Evolutionary conservation across 371 early-diverging fungal species (phyloP).

Genomic region (Nematocida sp.): DNA sequence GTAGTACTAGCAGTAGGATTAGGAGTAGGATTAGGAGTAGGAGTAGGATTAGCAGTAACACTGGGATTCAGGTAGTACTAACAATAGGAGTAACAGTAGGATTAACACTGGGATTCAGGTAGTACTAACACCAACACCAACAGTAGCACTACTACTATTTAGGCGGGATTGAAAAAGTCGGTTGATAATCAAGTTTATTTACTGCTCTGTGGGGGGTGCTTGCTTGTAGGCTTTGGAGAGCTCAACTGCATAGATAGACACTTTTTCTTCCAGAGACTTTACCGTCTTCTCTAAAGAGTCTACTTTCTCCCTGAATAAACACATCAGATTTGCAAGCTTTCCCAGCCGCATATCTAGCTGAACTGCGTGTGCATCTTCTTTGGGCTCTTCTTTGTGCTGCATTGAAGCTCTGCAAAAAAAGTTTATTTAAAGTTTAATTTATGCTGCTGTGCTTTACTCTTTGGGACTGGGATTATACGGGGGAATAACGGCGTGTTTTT

Average conservation of each 20-base stretch:
- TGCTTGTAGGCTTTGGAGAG: conserved; percentile 36
- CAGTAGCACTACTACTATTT: too few relatives aligned
- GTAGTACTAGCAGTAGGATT: background rate
- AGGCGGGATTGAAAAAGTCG: background rate
- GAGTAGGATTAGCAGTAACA: too few relatives aligned
- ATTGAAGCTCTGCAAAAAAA: too few relatives aligned
- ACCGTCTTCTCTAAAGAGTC: conserved; percentile 28
- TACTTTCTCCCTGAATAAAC: conserved; percentile 33
- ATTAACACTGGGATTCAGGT: too few relatives aligned
- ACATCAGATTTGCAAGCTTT: conserved; percentile 27
- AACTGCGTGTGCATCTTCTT: conserved; percentile 8
- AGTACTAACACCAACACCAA: too few relatives aligned
- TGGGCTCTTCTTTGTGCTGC: conserved; percentile 3
- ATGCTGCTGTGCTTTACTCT: background rate
- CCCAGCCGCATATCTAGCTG: conserved; percentile 7
- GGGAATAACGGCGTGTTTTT: background rate
- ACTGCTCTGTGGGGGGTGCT: background rate
- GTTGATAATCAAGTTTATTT: background rate
- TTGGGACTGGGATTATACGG: background rate
- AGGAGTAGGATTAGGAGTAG: too few relatives aligned
- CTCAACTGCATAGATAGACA: background rate
- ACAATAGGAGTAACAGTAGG: too few relatives aligned
- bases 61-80: too few relatives aligned
- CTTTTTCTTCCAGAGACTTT: conserved; percentile 22
- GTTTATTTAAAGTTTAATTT: background rate